Evolutionary conservation across 306 rosid species (phyloP).

Genomic region (Mimosa bimucronata): DNA sequence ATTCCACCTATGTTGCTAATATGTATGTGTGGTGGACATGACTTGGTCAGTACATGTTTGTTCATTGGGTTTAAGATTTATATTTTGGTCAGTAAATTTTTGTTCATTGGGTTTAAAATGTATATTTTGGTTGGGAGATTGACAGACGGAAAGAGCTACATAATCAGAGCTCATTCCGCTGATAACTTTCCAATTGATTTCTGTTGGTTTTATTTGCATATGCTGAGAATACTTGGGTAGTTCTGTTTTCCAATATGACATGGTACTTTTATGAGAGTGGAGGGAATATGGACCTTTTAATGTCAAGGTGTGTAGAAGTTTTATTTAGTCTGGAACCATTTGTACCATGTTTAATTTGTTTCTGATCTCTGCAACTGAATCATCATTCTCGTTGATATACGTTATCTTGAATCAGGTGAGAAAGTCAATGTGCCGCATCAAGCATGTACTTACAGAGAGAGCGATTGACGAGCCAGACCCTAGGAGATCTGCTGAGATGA

Average conservation of each 20-base stretch:
- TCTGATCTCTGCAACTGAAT: background rate
- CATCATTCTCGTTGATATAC: background rate
- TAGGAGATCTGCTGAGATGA: conserved; percentile 95
- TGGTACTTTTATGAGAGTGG: background rate
- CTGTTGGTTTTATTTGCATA: background rate
- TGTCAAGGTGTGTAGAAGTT: background rate
- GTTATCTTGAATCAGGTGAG: conserved; percentile 72
- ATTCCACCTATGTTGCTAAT: background rate
- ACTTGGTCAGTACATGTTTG: background rate
- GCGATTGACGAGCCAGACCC: conserved; percentile 94
- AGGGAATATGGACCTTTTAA: conserved; percentile 18
- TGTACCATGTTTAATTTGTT: background rate
- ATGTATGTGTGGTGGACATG: background rate
- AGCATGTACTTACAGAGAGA: conserved; percentile 92
- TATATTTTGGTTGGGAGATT: background rate
- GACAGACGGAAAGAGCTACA: background rate
- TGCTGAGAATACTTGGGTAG: background rate
- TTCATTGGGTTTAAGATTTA: background rate
- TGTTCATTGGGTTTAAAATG: background rate
- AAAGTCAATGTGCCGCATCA: conserved; percentile 97
- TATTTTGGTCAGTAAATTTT: background rate
- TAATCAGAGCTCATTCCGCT: background rate
- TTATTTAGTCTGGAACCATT: background rate
- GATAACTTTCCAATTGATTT: background rate
- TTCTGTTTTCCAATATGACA: background rate